phyloP scores from a whole-genome alignment of 306 rosid genomes.

The Oxytropis ochrocephala region DNA sequence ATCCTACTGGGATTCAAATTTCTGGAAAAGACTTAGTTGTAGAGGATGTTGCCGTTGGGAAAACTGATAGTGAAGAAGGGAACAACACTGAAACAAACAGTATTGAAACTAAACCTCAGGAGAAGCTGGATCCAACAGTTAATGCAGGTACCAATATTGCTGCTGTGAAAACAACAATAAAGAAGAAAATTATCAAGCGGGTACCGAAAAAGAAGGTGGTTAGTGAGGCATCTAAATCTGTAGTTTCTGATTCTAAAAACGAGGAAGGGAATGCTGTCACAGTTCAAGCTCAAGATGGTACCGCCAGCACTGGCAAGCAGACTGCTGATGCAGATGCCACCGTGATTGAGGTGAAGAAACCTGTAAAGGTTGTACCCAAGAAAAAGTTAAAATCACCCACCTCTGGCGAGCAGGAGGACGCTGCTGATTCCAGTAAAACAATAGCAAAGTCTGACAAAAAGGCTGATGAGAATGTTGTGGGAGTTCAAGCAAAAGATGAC shows the following conservation, averaged over 20 bases:
- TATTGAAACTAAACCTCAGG: constrained; percentile 43
- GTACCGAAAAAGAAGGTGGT: constrained; percentile 69
- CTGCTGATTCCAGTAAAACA: constrained; percentile 27
- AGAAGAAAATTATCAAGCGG: constrained; percentile 83
- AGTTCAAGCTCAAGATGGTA: constrained; percentile 24
- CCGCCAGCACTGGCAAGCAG: constrained; percentile 33
- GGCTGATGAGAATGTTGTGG: constrained; percentile 33
- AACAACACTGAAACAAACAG: constrained; percentile 38
- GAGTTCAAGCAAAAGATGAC: constrained; percentile 26
- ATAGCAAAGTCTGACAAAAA: constrained; percentile 38
- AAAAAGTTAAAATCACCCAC: constrained; percentile 40
- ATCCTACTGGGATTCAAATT: constrained; percentile 35
- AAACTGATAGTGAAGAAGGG: constrained; percentile 32
- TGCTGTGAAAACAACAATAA: constrained; percentile 48
- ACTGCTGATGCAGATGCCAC: constrained; percentile 34
- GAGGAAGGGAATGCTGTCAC: constrained; percentile 28
- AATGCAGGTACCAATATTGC: constrained; percentile 31
- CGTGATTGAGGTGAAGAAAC: constrained; percentile 27
- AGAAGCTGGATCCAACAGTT: constrained; percentile 37
- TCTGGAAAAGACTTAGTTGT: constrained; percentile 28
- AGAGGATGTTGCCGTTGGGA: constrained; percentile 34
- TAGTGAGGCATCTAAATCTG: constrained; percentile 36
- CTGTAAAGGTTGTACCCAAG: constrained; percentile 36
- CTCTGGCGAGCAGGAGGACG: constrained; percentile 29
- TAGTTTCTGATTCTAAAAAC: constrained; percentile 30